Evolutionary conservation across 352 stramenopile genomes (phyloP).

Genomic region (Pythium rhizo-oryzae): DNA sequence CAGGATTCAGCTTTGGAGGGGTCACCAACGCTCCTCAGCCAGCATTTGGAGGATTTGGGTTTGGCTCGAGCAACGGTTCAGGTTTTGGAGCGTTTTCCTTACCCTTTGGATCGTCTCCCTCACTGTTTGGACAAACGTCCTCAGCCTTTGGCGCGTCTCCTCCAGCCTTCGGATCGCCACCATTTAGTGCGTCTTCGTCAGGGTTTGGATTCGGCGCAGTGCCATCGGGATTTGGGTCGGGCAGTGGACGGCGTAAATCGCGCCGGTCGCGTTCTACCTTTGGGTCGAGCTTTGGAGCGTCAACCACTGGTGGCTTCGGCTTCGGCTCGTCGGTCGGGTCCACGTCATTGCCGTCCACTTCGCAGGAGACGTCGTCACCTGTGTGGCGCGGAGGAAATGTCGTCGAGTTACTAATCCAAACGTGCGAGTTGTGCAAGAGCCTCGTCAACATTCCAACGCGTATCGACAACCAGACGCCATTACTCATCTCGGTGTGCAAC

Average conservation of each 20-base stretch:
- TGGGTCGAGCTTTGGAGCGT: not conserved
- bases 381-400: constrained; percentile 53
- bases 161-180: not conserved
- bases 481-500: constrained; percentile 50
- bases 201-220: not conserved
- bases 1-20: not conserved
- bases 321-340: constrained; percentile 31
- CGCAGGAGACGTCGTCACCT: not conserved
- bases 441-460: constrained; percentile 47
- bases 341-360: constrained; percentile 6
- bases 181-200: not conserved
- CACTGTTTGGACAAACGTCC: not conserved
- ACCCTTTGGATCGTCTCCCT: not conserved
- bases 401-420: constrained; percentile 45
- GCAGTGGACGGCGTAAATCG: not conserved
- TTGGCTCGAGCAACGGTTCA: not conserved
- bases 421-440: constrained; percentile 32
- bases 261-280: not conserved
- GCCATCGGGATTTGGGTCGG: not conserved
- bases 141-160: not conserved
- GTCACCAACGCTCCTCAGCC: too few relatives aligned
- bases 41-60: not conserved
- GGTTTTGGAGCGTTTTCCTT: not conserved
- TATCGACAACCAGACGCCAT: constrained; percentile 45
- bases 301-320: not conserved